A percentile compares a stretch with the other conserved stretches of the same genome.
Conservation (phyloP, 2,329 filamentous ascomycete genomes). For the Paecilomyces niveus region DNA sequence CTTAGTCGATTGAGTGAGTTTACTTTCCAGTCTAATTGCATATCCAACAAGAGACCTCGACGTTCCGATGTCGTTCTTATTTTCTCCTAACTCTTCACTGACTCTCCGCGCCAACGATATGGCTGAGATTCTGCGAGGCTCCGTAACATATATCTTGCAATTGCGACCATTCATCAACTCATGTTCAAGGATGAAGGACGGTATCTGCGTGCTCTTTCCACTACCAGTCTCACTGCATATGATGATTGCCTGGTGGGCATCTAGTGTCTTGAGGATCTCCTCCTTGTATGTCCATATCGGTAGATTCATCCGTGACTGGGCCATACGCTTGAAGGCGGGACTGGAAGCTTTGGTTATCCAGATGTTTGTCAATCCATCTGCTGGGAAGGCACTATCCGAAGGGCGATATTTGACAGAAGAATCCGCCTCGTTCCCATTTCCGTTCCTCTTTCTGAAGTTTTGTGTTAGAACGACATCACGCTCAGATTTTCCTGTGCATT, state of each 20-base stretch:
- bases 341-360: slow-evolving; percentile 48
- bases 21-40: slow-evolving; percentile 87
- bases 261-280: slow-evolving; percentile 69
- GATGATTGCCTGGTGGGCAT: slow-evolving; percentile 77
- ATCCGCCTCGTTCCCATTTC: slow-evolving; percentile 19
- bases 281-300: slow-evolving; percentile 84
- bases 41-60: slow-evolving; percentile 81
- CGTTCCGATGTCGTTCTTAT: slow-evolving; percentile 73
- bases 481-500: slow-evolving; percentile 46
- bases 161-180: slow-evolving; percentile 70
- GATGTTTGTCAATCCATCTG: slow-evolving; percentile 40
- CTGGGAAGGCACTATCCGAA: slow-evolving; percentile 16
- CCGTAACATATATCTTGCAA: slow-evolving; percentile 93
- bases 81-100: slow-evolving; percentile 88
- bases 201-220: slow-evolving; percentile 97
- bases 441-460: slow-evolving; percentile 57
- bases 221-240: slow-evolving; percentile 95
- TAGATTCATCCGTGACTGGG: slow-evolving; percentile 67
- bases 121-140: slow-evolving; percentile 90
- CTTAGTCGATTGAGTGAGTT: slow-evolving; percentile 71
- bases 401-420: slow-evolving; percentile 15
- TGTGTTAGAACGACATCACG: slow-evolving; percentile 69
- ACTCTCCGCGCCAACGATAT: slow-evolving; percentile 90
- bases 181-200: slow-evolving; percentile 84
- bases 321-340: slow-evolving; percentile 67